A percentile compares a stretch with the other conserved stretches of the same genome.
Conservation (phyloP, 108 stramenopile species). For the Skeletonema potamos region DNA sequence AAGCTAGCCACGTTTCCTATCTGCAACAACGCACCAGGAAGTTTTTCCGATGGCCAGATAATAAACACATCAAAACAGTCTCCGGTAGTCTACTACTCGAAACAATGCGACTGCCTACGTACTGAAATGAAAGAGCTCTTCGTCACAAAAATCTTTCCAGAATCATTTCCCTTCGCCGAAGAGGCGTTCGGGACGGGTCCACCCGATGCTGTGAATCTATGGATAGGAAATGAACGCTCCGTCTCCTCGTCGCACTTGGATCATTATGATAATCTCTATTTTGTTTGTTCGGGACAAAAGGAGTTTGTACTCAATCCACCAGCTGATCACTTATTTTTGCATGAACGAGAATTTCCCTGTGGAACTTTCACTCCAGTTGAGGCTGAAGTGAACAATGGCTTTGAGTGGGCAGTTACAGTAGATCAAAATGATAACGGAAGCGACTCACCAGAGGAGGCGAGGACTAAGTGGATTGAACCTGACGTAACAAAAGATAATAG, state of each 20-base stretch:
- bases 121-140: conserved; percentile 45
- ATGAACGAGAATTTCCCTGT: conserved; percentile 51
- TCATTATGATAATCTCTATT: conserved; percentile 95
- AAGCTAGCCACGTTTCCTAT: no score
- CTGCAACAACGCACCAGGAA: no score
- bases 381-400: conserved; percentile 5
- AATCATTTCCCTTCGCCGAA: conserved; percentile 51
- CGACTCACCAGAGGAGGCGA: background rate
- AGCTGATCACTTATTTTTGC: conserved; percentile 74
- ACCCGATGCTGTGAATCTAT: conserved; percentile 94
- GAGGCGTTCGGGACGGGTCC: conserved; percentile 65
- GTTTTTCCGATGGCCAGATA: background rate
- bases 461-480: conserved; percentile 60
- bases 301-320: conserved; percentile 91
- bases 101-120: conserved; percentile 84
- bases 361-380: conserved; percentile 39
- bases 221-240: conserved; percentile 92
- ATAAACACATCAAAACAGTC: background rate
- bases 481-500: conserved; percentile 32
- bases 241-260: conserved; percentile 96
- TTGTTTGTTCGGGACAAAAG: conserved; percentile 90
- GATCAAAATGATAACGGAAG: conserved; percentile 15
- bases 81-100: conserved; percentile 74
- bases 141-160: conserved; percentile 49
- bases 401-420: background rate